Conservation (phyloP, 2,329 filamentous ascomycete genomes). For the Catunica adiposa region DNA sequence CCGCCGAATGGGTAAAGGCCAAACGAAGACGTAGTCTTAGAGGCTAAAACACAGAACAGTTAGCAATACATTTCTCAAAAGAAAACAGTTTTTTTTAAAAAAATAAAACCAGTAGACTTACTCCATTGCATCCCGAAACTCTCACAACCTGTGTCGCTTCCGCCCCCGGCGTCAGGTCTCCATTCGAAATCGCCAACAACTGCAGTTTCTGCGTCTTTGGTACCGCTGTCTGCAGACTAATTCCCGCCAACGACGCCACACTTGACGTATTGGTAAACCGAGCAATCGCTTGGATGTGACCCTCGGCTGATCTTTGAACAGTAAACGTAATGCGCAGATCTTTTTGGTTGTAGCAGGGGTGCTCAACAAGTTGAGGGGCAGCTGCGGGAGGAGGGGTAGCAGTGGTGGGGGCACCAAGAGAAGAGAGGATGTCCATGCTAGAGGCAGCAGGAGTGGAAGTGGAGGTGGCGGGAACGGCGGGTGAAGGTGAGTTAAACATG, state of each 20-base stretch:
- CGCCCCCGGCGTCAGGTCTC: constrained; percentile 57
- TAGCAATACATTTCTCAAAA: constrained; percentile 9
- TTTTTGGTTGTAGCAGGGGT: constrained; percentile 74
- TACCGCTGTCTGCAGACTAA: constrained; percentile 84
- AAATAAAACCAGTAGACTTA: constrained; percentile 38
- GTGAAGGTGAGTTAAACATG: constrained; percentile 46
- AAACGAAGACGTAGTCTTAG: constrained; percentile 77
- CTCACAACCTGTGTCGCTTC: constrained; percentile 88
- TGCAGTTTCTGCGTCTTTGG: constrained; percentile 93
- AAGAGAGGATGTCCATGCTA: constrained; percentile 33
- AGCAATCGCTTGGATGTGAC: constrained; percentile 64
- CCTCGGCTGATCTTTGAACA: constrained; percentile 66
- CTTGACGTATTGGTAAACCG: constrained; percentile 65
- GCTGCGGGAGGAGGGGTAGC: constrained; percentile 21
- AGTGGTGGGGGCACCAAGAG: constrained; percentile 21
- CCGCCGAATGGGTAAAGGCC: constrained; percentile 55
- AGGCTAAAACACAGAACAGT: constrained; percentile 36
- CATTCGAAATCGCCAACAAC: constrained; percentile 71
- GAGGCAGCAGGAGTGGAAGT: constrained; percentile 24
- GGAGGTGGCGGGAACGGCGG: constrained; percentile 20
- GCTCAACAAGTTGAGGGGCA: constrained; percentile 32
- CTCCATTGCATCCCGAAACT: constrained; percentile 68
- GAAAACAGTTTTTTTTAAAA: too few species aligned
- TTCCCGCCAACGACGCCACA: constrained; percentile 48
- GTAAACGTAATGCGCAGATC: constrained; percentile 66